Base-by-base conservation (phyloP, 2,329 filamentous ascomycete species). In the Pseudopithomyces chartarum region DNA sequence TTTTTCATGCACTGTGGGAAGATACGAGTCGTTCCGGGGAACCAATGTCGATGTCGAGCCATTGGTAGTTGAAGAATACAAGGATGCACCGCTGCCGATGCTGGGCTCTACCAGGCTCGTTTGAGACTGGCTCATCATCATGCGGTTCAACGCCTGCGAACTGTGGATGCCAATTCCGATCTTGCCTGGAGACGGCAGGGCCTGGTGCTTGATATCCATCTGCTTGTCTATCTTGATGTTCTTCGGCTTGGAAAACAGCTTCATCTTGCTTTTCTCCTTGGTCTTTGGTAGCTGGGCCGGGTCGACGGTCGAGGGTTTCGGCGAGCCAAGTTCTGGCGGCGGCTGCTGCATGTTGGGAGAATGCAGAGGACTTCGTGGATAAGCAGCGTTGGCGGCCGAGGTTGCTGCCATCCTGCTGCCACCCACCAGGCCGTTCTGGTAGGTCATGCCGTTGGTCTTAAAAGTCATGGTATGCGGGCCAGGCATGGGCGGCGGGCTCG, bases 191-290 rank as follows among this genome's bases (percentile, higher is more conserved):
- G 90, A 92, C 1, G 90, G 89, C 22, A 91, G 73, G 1, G 87
- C 84, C 62, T 89, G 88, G 17, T 88, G 82, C 67, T 86, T 88
- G 62, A 73, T 32, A 10, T 91, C 68, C 63, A 84, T 86, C 34
- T 86, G 84, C 71, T 90, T 91, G n/a, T 83, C 84, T 55, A 87
- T 86, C 49, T 85, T 84, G 65, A 92, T 90, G 76, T 89, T 92
- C 68, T 89, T 89, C 0, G 90, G 90, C 49, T 90, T 85, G 6
- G 88, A 91, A 71, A 93, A 93, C 26, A 94, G 81, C 79, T 94
- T 94, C 73, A 91, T 89, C 76, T 92, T 92, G 59, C 87, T 87
- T 75, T 91, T 90, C 66, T 91, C 88, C 26, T 84, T 80, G 20
- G 76, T 77, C 66, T 87, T 87, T 50, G 83, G 82, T 73, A 90